phyloP scores from a whole-genome alignment of 2,329 filamentous ascomycete species.

The Eutypella sp. region DNA sequence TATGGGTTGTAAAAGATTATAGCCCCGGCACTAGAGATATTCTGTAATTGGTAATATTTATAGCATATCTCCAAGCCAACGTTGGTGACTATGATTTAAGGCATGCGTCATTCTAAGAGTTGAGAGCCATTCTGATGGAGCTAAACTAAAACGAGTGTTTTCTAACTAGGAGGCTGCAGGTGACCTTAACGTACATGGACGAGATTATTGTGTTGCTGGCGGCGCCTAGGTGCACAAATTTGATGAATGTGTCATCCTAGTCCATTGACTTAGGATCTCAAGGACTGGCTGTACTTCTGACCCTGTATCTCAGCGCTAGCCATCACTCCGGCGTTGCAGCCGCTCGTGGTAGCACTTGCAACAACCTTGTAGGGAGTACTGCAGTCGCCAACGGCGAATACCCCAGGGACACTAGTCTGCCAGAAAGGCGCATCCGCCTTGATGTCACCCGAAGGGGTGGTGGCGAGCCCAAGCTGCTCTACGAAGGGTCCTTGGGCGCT shows the following conservation, averaged over 20 bases:
- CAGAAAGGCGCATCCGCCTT: constrained; percentile 10
- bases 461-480: constrained; percentile 10
- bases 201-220: background rate
- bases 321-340: constrained; percentile 16
- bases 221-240: background rate
- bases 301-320: constrained; percentile 14
- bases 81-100: background rate
- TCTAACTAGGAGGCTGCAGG: background rate
- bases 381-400: constrained; percentile 21
- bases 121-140: background rate
- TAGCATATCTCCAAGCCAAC: background rate
- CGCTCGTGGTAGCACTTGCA: constrained; percentile 12
- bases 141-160: background rate
- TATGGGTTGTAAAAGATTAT: background rate
- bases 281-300: constrained; percentile 12
- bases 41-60: background rate
- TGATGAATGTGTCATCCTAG: background rate
- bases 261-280: constrained; percentile 5
- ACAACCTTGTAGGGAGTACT: constrained; percentile 16
- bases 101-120: background rate
- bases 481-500: constrained; percentile 12
- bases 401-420: constrained; percentile 13
- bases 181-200: background rate
- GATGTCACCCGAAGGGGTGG: constrained; percentile 13
- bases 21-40: background rate